phyloP scores from a whole-genome alignment of 75 land plant genomes.

The Pinus albicaulis region DNA sequence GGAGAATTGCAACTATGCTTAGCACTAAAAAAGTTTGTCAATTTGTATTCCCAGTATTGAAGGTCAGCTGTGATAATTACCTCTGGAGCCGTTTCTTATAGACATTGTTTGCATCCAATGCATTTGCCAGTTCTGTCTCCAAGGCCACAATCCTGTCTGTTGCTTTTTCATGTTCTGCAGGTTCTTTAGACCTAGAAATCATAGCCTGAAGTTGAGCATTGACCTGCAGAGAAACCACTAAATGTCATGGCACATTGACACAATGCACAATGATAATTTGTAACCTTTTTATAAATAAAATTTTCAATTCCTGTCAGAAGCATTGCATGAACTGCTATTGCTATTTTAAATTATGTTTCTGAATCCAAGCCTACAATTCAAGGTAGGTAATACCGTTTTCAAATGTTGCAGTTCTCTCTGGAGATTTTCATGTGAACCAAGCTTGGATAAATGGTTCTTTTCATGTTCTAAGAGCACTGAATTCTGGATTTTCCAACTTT shows the following conservation, averaged over 20 bases:
- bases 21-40: no score
- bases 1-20: no score
- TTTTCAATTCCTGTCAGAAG: background rate
- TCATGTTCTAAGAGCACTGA: constrained; percentile 22
- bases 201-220: constrained; percentile 25
- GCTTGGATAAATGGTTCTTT: constrained; percentile 23
- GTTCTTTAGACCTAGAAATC: constrained; percentile 24
- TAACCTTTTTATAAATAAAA: background rate
- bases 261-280: background rate
- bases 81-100: constrained; percentile 12
- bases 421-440: constrained; percentile 29
- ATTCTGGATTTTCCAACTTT: constrained; percentile 35
- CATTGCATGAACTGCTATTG: background rate
- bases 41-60: no score
- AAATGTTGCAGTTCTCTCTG: constrained; percentile 33
- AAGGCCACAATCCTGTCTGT: background rate
- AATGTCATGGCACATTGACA: background rate
- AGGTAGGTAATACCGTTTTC: constrained; percentile 24
- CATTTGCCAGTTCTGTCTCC: constrained; percentile 8
- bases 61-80: constrained; percentile 6
- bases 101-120: background rate
- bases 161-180: constrained; percentile 12
- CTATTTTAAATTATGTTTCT: background rate
- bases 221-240: constrained; percentile 16
- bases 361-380: background rate